phyloP scores from a whole-genome alignment of 495 filamentous ascomycete genomes.

The Lepraria neglecta region DNA sequence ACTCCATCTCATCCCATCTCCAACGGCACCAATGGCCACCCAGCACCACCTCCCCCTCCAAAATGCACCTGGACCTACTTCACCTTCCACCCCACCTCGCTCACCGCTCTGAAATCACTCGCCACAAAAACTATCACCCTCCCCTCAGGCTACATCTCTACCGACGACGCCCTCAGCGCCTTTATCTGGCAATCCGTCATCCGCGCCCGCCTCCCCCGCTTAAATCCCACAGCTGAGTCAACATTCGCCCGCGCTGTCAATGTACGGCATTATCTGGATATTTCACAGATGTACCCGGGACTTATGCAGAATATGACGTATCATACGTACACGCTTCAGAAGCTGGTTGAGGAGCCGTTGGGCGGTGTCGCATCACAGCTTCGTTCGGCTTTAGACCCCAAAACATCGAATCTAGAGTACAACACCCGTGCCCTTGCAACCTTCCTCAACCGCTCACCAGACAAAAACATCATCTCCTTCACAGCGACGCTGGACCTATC shows the following conservation, averaged over 20 bases:
- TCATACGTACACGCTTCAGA: conserved; percentile 30
- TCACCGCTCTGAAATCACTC: conserved; percentile 39
- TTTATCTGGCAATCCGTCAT: conserved; percentile 48
- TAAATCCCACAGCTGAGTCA: conserved; percentile 29
- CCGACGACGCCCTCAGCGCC: conserved; percentile 48
- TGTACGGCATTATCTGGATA: conserved; percentile 39
- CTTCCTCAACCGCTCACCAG: conserved; percentile 30
- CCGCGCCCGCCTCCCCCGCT: conserved; percentile 38
- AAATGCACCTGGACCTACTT: conserved; percentile 42
- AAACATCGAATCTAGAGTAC: conserved; percentile 32
- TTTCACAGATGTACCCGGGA: conserved; percentile 43
- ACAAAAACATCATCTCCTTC: conserved; percentile 32
- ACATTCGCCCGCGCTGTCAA: conserved; percentile 49
- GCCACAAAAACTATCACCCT: conserved; percentile 32
- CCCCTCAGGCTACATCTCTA: conserved; percentile 33
- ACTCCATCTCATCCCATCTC: conserved; percentile 15
- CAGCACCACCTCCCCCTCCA: conserved; percentile 23
- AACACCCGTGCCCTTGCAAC: conserved; percentile 42
- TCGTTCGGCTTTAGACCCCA: conserved; percentile 40
- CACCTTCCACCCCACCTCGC: conserved; percentile 31
- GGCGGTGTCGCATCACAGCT: conserved; percentile 40
- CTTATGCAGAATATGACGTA: conserved; percentile 41
- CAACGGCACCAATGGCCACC: conserved; percentile 3
- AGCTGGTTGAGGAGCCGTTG: conserved; percentile 34
- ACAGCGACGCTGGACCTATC: conserved; percentile 31